phyloP scores from a whole-genome alignment of 164 flowering plant species.

The Tetrastigma voinierianum region DNA sequence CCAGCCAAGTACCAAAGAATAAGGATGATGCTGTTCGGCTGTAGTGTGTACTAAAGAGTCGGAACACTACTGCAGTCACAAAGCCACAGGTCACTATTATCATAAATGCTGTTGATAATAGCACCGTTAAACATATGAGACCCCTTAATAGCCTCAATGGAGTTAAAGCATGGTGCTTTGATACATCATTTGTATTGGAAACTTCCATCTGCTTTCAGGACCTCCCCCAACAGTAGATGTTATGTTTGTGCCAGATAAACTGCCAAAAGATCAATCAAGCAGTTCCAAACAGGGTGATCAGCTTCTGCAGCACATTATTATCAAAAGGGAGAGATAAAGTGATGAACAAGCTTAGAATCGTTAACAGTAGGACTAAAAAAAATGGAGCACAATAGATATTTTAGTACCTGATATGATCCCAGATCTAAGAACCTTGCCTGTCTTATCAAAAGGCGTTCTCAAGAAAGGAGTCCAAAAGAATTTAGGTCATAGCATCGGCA shows the following conservation, averaged over 20 bases:
- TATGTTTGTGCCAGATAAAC: constrained; percentile 3
- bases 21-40: constrained; percentile 66
- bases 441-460: neutral
- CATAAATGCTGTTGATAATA: constrained; percentile 75
- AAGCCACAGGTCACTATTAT: constrained; percentile 61
- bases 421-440: neutral
- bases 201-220: constrained; percentile 37
- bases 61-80: constrained; percentile 35
- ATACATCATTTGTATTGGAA: constrained; percentile 19
- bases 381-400: neutral
- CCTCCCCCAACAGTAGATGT: constrained; percentile 13
- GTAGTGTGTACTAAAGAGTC: constrained; percentile 66
- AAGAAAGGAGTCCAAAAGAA: neutral
- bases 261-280: neutral
- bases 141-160: constrained; percentile 68
- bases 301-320: neutral
- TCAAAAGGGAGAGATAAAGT: neutral
- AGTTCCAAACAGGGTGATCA: constrained; percentile 1
- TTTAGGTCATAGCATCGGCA: neutral
- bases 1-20: constrained; percentile 77
- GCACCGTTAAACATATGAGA: constrained; percentile 58
- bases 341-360: neutral
- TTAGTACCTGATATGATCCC: neutral
- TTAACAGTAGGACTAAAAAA: neutral
- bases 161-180: constrained; percentile 50